Evolutionary conservation across 108 stramenopile species (phyloP).

Genomic region (Nannochloropsis salina): DNA sequence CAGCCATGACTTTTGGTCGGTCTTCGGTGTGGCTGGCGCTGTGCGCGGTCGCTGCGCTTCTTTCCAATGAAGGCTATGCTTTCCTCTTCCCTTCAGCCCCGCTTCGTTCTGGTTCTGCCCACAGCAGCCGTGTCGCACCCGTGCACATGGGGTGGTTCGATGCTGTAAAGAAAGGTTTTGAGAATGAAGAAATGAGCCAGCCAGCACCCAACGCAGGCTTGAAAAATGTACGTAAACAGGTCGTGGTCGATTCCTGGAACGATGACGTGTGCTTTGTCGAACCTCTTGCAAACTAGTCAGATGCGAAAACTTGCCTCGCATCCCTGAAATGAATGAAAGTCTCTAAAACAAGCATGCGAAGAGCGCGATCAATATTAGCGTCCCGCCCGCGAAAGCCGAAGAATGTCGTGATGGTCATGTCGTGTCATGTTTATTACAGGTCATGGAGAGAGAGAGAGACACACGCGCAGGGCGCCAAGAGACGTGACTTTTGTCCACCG

Average conservation of each 20-base stretch:
- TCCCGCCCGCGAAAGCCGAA: too few relatives aligned
- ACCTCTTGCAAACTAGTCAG: too few relatives aligned
- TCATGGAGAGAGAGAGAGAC: too few relatives aligned
- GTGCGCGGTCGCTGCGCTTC: not conserved
- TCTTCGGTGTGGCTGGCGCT: not conserved
- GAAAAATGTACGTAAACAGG: slow-evolving; percentile 9
- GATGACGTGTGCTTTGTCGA: not conserved
- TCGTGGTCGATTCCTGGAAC: slow-evolving; percentile 4
- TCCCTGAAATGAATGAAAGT: too few relatives aligned
- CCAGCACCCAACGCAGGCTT: slow-evolving; percentile 24
- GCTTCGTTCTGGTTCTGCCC: not conserved
- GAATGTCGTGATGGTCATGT: too few relatives aligned
- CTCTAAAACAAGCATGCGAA: too few relatives aligned
- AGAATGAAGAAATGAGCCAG: slow-evolving; percentile 5
- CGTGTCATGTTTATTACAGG: too few relatives aligned
- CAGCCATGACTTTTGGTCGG: not conserved
- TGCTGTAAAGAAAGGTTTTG: slow-evolving; percentile 25
- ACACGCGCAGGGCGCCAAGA: too few relatives aligned
- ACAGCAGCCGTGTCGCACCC: not conserved
- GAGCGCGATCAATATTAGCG: too few relatives aligned
- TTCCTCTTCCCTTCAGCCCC: not conserved
- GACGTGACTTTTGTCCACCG: too few relatives aligned
- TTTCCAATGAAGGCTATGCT: not conserved
- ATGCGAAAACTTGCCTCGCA: too few relatives aligned
- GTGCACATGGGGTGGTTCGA: slow-evolving; percentile 24